These are phyloP conservation scores for Nymphaea colorata DNA, from an alignment of 164 flowering plant species.

Conservation along the genomic window DNA sequence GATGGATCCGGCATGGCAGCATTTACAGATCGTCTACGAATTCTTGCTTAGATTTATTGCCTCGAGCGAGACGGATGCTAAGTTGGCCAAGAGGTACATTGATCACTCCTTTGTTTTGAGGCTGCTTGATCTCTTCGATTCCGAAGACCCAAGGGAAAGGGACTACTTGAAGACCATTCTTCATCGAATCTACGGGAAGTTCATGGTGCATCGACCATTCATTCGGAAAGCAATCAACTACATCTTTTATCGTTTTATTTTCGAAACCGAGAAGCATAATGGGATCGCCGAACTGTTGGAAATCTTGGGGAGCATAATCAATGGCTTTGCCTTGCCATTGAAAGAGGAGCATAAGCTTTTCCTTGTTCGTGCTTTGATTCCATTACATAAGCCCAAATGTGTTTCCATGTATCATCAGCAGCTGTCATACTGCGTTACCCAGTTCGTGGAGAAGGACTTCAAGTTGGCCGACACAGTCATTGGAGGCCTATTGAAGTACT, in stretches of 20 bases:
- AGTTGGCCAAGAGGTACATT: slow-evolving; percentile 66
- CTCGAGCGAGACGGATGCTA: slow-evolving; percentile 72
- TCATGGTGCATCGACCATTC: slow-evolving; percentile 80
- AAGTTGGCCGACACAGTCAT: slow-evolving; percentile 77
- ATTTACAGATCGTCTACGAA: slow-evolving; percentile 75
- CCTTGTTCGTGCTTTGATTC: slow-evolving; percentile 65
- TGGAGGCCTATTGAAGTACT: slow-evolving; percentile 67
- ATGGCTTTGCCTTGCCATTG: slow-evolving; percentile 77
- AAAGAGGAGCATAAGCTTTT: slow-evolving; percentile 84
- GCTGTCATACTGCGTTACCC: slow-evolving; percentile 69
- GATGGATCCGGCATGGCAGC: slow-evolving; percentile 78
- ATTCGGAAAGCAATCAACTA: slow-evolving; percentile 70
- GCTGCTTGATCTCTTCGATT: slow-evolving; percentile 65
- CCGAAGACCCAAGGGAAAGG: slow-evolving; percentile 84
- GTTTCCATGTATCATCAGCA: slow-evolving; percentile 72
- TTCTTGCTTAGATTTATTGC: slow-evolving; percentile 56
- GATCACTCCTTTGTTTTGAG: slow-evolving; percentile 73
- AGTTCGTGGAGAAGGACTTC: slow-evolving; percentile 74
- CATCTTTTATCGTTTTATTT: slow-evolving; percentile 59
- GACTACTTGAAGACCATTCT: slow-evolving; percentile 73
- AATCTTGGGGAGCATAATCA: slow-evolving; percentile 67
- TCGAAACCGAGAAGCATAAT: slow-evolving; percentile 66
- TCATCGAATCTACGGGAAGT: slow-evolving; percentile 71
- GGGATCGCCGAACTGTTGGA: slow-evolving; percentile 80
- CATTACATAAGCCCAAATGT: slow-evolving; percentile 78